Base-by-base conservation (phyloP, 164 flowering plant genomes). In the Kingdonia uniflora region DNA sequence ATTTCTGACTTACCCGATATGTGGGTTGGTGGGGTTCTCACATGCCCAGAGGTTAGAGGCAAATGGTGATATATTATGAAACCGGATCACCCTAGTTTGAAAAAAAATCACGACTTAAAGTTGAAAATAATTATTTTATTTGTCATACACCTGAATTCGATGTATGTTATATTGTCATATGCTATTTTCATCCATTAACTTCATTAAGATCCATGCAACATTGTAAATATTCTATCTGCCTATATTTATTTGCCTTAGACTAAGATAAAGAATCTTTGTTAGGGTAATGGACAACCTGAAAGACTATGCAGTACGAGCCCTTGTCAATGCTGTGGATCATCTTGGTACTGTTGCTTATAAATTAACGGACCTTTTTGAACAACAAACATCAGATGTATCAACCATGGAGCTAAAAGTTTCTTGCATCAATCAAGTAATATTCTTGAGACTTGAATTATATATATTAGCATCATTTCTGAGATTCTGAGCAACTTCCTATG, bases 321-420 rank as follows among this genome's bases (percentile, higher is more conserved):
- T 94, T 24, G 99, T 94, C 21, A 94, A 94, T 76, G 89, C 97
- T 49, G 90, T 94, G 56, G 99, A 94, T 73, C 99, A 94, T 65
- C 92, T 94, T 58, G 99, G 97, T 29, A 89, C 96, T 53, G 96
- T 94, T 65, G 95, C 99, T 15, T 89, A 71, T 77, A 94, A 94
- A 57, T 71, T 94, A 58, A 80, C 75, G 35, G 99, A 89, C 50
- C 75, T 94, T 64, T 74, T 94, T 56, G 96, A 94, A 67, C 92
- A 89, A 64, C 92, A 94, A 69, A 57, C 81, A 15, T 52, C 55
- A 29, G 92, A 89, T 29, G 63, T 79, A 52, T 80, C 95, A 23
- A 65, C 81, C 40, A 73, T 74, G 71, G 96, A 87, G 61, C 65
- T 81, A 23, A 78, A 81, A 54, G 68, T 79, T 58, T 66, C 82